Evolutionary conservation across 257 asterid species (phyloP), one percentile per base, ranked within the genome.

Genomic region (Phtheirospermum japonicum): DNA sequence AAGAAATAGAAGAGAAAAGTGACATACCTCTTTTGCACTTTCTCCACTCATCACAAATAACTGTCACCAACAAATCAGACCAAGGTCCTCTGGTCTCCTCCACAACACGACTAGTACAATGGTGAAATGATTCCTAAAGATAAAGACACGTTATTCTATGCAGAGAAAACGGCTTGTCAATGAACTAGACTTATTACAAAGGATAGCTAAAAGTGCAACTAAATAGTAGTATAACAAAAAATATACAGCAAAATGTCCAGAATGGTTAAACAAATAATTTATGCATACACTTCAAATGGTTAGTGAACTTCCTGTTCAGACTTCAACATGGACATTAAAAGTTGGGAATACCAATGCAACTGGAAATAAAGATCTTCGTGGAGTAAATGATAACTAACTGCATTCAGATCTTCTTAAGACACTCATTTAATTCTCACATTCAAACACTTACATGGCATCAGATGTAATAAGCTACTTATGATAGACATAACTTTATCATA

Each of bases 11-110:
- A 48, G 53, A 17, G 53, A 17, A 26, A 36, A 55, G 51, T 16
- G 28, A 7, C 69, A 53, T 59, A 87, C 99, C 95, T 85, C 95
- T 85, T 87, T 93, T 93, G 85, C 99, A 93, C 76, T 87, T 87
- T 78, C 86, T 87, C 99, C 99, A 93, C 80, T 93, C 97, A 72
- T 93, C 92, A 75, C 82, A 82, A 39, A 93, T 76, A 67, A 83
- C 76, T 12, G 80, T 59, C 58, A 81, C 76, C 69, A 93, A 76
- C 65, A 83, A 40, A 82, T 93, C 99, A 73, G 83, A 69, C 99
- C 99, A 93, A 63, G 85, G 75, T 75, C 99, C 97, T 63, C 73
- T 77, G 33, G 95, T 71, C 85, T 93, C 97, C 80, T 82, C 83
- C 42, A 93, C 70, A 67, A 93, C 81, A 71, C 70, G 73, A 55